Evolutionary conservation across 768 basidiomycete species (phyloP), one percentile per base, ranked within the genome.

Genomic region (Pleurotus platypus): DNA sequence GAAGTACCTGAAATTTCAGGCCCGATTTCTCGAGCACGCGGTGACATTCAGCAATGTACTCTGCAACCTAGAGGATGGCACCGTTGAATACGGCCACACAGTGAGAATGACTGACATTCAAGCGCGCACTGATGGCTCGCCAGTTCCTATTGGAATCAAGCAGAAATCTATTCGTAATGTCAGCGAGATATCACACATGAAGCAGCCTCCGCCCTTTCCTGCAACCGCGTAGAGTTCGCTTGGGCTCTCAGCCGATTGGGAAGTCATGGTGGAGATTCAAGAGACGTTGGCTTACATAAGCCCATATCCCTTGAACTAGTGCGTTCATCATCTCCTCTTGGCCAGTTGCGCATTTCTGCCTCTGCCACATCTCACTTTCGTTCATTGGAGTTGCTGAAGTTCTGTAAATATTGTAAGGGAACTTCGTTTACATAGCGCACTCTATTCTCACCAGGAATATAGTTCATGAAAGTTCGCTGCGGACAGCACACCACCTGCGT

Each of bases 141-240:
- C 82, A 2, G 89, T 90, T 56, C 92, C 92, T 55, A 94, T 87
- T 11, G 92, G 93, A 56, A 94, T 86, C 39, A 94, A 82, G 65
- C 92, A 94, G 66, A 95, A 93, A 69, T 94, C 92, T 92, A 58
- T 38, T 30, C 39, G 27, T 15, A 15, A 38, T n/a, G 51, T 60
- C 40, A 46, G 56, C 39, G 37, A 37, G 60, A 1, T 47, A 39
- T 24, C 42, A 46, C 4, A 24, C 20, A 22, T 40, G 46, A 22
- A 37, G 39, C 20, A 22, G 51, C 55, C 11, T 8, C 22, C 46
- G 22, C 16, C 42, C 46, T 16, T 70, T 84, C 90, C 90, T 71
- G 90, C 90, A 40, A 89, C 84, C 18, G 88, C 89, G 66, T 91
- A 92, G 47, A 92, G 80, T 56, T 89, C 83, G 59, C 16, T 61